These are phyloP conservation scores for Pseudocercospora ulei DNA, from an alignment of 2,329 filamentous ascomycete species.

Conservation along the genomic window DNA sequence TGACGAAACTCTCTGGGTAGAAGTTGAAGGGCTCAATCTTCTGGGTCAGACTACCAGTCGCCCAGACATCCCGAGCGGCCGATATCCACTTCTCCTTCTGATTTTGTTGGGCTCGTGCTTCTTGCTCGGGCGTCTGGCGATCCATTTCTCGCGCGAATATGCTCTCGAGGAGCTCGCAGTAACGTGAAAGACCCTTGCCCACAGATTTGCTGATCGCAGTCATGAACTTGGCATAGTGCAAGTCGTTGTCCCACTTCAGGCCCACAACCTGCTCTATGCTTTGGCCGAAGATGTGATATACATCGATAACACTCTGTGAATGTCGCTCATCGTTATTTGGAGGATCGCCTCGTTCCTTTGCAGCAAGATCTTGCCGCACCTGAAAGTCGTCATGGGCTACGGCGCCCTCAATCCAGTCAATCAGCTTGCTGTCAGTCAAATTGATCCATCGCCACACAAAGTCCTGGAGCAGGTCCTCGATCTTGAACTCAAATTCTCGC, in stretches of 20 bases:
- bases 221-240: slow-evolving; percentile 95
- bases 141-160: slow-evolving; percentile 90
- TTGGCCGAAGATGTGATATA: slow-evolving; percentile 89
- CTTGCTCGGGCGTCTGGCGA: slow-evolving; percentile 74
- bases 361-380: slow-evolving; percentile 56
- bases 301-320: slow-evolving; percentile 84
- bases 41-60: slow-evolving; percentile 57
- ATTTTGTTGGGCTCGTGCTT: slow-evolving; percentile 65
- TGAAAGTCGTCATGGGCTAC: slow-evolving; percentile 83
- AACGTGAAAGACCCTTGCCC: slow-evolving; percentile 69
- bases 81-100: slow-evolving; percentile 89
- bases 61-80: slow-evolving; percentile 87
- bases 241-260: slow-evolving; percentile 83
- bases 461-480: slow-evolving; percentile 74
- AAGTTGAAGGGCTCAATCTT: slow-evolving; percentile 96
- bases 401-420: slow-evolving; percentile 77
- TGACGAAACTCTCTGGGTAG: slow-evolving; percentile 89
- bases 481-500: slow-evolving; percentile 70
- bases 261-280: slow-evolving; percentile 76
- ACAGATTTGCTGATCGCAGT: slow-evolving; percentile 80
- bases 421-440: slow-evolving; percentile 66
- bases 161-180: slow-evolving; percentile 82
- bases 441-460: slow-evolving; percentile 96
- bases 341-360: slow-evolving; percentile 42
- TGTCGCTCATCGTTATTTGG: slow-evolving; percentile 74